Percentiles rank a stretch among this genome's conserved stretches.
Evolutionary conservation across 192 early-diverging fungal genomes (phyloP).

Genomic region (Rhizophlyctis rosea): DNA sequence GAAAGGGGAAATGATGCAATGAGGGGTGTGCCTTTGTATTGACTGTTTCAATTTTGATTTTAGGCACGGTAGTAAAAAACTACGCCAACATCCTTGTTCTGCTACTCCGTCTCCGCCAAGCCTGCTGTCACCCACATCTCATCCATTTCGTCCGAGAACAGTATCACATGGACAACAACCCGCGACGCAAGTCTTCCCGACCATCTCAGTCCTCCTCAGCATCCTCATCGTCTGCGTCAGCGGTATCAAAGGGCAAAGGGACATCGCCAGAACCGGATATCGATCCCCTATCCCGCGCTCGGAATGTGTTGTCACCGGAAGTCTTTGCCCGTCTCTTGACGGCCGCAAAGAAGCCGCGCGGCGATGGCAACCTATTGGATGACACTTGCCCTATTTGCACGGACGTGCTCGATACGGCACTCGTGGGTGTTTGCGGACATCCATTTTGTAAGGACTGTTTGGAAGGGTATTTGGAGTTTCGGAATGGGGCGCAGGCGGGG

Average conservation of each 20-base stretch:
- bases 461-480: not conserved
- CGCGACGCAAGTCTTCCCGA: too few relatives aligned
- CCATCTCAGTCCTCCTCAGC: too few relatives aligned
- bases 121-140: conserved; percentile 16
- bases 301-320: not conserved
- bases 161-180: too few relatives aligned
- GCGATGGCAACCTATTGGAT: not conserved
- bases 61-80: conserved; percentile 48
- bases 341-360: not conserved
- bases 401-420: not conserved
- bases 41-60: too few relatives aligned
- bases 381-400: not conserved
- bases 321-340: not conserved
- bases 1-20: too few relatives aligned
- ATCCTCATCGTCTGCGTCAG: too few relatives aligned
- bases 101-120: conserved; percentile 40
- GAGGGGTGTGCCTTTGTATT: too few relatives aligned
- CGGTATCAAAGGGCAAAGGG: too few relatives aligned
- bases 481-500: not conserved
- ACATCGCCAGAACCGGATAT: not conserved
- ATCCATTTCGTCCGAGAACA: not conserved
- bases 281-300: not conserved
- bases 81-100: conserved; percentile 45
- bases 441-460: not conserved
- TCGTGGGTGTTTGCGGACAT: not conserved